These are phyloP conservation scores for Aspergillus intermedius DNA, from an alignment of 2,329 filamentous ascomycete species.

Conservation along the genomic window DNA sequence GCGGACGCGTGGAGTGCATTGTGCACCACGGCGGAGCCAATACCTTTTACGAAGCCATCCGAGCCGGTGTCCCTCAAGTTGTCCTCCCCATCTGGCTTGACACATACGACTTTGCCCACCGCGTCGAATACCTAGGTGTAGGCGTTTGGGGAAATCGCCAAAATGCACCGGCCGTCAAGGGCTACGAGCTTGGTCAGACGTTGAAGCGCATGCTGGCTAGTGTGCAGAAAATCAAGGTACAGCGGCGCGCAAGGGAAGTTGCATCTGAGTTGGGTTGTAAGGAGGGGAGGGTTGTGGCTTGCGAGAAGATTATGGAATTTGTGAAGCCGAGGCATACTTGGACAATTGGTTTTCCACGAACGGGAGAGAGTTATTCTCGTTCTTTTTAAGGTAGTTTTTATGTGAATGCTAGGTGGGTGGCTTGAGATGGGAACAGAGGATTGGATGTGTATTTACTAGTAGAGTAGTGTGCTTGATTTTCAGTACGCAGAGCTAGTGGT, in stretches of 20 bases:
- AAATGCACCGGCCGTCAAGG: slow-evolving; percentile 27
- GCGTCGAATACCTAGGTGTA: slow-evolving; percentile 39
- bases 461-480: too few relatives aligned
- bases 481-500: too few relatives aligned
- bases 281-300: slow-evolving; percentile 16
- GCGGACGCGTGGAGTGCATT: slow-evolving; percentile 34
- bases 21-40: slow-evolving; percentile 46
- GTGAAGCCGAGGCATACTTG: too few relatives aligned
- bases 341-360: too few relatives aligned
- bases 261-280: slow-evolving; percentile 4
- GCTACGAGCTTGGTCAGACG: slow-evolving; percentile 18
- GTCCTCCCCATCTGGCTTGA: slow-evolving; percentile 45
- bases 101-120: slow-evolving; percentile 40
- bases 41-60: slow-evolving; percentile 43
- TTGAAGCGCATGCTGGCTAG: slow-evolving; percentile 15
- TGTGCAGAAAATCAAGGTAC: slow-evolving; percentile 3
- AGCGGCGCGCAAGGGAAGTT: slow-evolving; percentile 7
- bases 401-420: too few relatives aligned
- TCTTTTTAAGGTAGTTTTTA: too few relatives aligned
- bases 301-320: slow-evolving; percentile 13
- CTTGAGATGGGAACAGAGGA: too few relatives aligned
- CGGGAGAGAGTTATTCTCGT: too few relatives aligned
- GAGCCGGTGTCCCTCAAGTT: slow-evolving; percentile 42
- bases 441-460: too few relatives aligned
- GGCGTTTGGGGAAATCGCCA: slow-evolving; percentile 36